These are phyloP conservation scores for Tylopilus sp. DNA, from an alignment of 1,284 basidiomycete species.

Conservation along the genomic window DNA sequence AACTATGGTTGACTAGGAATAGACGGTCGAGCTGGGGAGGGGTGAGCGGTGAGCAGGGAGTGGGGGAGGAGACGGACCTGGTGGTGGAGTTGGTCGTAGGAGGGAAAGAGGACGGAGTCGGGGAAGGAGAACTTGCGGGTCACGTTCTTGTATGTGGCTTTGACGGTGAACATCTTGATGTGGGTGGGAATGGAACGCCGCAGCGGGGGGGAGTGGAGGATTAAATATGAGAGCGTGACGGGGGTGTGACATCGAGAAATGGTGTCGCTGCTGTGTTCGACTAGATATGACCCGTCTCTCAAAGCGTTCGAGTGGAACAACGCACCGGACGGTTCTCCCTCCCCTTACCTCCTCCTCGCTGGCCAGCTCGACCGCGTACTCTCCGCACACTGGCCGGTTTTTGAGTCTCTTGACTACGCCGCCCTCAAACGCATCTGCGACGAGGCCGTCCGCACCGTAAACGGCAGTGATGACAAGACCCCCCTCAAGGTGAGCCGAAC, in stretches of 20 bases:
- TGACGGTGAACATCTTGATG: constrained; percentile 50
- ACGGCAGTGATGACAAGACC: constrained; percentile 9
- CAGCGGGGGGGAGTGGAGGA: constrained; percentile 14
- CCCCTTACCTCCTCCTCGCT: constrained; percentile 54
- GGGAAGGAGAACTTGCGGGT: constrained; percentile 47
- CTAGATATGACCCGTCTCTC: constrained; percentile 52
- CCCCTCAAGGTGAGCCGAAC: constrained; percentile 36
- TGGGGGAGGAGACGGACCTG: constrained; percentile 36
- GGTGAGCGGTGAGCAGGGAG: constrained; percentile 17
- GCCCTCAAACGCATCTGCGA: constrained; percentile 42
- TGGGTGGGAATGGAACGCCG: constrained; percentile 14
- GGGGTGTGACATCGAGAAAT: neutral
- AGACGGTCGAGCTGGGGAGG: constrained; percentile 57
- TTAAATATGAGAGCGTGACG: constrained; percentile 20
- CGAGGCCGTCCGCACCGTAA: constrained; percentile 36
- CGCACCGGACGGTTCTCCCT: constrained; percentile 42
- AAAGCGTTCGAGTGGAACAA: constrained; percentile 53
- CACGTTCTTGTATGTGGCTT: constrained; percentile 50
- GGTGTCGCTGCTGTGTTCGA: constrained; percentile 23
- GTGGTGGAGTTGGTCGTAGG: constrained; percentile 40
- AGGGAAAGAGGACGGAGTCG: constrained; percentile 40
- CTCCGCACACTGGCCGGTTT: constrained; percentile 47
- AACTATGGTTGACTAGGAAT: constrained; percentile 57
- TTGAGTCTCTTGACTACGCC: constrained; percentile 37
- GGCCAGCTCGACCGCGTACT: constrained; percentile 58